Evolutionary conservation across 2,329 filamentous ascomycete species (phyloP), one percentile per base, ranked within the genome.

Genomic region (Acrodontium crateriforme): DNA sequence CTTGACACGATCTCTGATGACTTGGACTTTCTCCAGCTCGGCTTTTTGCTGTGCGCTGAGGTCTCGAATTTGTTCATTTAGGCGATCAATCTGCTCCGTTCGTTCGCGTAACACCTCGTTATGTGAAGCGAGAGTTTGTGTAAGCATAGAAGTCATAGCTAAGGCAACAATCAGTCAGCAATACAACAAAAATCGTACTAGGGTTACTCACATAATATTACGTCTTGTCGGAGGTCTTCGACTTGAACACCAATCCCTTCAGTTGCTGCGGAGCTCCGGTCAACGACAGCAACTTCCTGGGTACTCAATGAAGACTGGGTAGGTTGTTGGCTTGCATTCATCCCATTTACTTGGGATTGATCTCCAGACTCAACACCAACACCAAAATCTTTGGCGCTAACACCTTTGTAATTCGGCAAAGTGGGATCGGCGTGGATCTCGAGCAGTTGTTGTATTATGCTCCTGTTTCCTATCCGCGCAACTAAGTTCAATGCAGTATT

Each of bases 401-500:
- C 65, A 12, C 87, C 85, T 24, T 85, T 85, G 26, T 84, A 74
- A 46, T 98, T 98, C 5, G 83, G 71, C 46, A 95, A 85, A 29
- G 78, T 74, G n/a, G 84, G 78, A 52, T 95, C 84, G 2, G 89
- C 89, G 31, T 87, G 84, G 23, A 98, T 85, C 55, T 98, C 89
- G 8, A 95, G 65, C 17, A 98, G 64, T 50, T 98, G 89, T n/a
- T 84, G 87, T 32, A 95, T 92, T 44, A 98, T 93, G 45, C 83
- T 91, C 30, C 79, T 69, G 50, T 93, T 95, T 13, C 84, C 83
- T 41, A 94, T 92, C 36, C 89, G 70, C 2, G 89, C 85, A 2
- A 87, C 89, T 37, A 95, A 77, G 42, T 94, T 94, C 12, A 98
- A 63, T 0, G 89, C 89, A 0, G 89, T 98, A 48, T 98, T 92